phyloP scores from a whole-genome alignment of 768 basidiomycete genomes.

The Dictyophora rubrovolvata region DNA sequence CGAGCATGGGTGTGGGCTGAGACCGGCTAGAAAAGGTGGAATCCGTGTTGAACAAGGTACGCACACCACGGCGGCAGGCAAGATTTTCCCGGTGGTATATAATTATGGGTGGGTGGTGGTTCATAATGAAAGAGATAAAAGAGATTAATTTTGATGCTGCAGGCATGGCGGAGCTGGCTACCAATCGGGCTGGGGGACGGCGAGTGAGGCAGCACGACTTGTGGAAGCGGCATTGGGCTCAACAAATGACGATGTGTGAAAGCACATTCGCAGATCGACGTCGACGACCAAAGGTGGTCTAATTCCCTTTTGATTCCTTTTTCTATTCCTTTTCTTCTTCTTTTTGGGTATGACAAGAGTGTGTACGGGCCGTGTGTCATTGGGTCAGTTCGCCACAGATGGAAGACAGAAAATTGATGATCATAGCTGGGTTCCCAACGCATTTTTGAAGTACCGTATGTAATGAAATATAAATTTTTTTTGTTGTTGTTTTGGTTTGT shows the following conservation, averaged over 20 bases:
- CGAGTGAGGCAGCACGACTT: conserved; percentile 36
- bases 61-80: conserved; percentile 17
- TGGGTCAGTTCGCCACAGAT: not conserved
- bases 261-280: not conserved
- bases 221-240: conserved; percentile 32
- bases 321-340: not conserved
- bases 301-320: too few species aligned
- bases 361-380: not conserved
- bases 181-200: conserved; percentile 57
- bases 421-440: not conserved
- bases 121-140: not conserved
- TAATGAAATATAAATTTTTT: not conserved
- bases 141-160: not conserved
- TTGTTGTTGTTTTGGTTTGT: not conserved
- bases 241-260: not conserved
- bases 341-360: not conserved
- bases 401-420: not conserved
- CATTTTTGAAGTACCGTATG: not conserved
- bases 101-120: conserved; percentile 49
- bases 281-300: not conserved
- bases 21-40: conserved; percentile 61
- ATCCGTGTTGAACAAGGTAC: conserved; percentile 45
- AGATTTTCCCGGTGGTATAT: conserved; percentile 40
- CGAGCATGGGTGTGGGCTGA: conserved; percentile 46
- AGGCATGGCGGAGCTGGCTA: conserved; percentile 59